Conservation (phyloP, 441 rosid genomes). For the Mallotus japonicus region DNA sequence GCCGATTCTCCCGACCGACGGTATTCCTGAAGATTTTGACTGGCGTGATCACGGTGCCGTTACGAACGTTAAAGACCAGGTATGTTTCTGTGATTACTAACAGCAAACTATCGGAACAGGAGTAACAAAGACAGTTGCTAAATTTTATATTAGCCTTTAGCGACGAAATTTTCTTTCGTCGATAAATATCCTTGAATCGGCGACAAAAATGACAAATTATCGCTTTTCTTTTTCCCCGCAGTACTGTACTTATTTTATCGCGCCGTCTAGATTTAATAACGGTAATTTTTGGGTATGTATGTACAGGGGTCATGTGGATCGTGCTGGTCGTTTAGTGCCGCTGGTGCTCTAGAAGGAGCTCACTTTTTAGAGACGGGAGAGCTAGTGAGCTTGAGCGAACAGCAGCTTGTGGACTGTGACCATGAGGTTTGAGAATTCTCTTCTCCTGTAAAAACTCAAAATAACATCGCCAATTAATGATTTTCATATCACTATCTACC, state of each 20-base stretch:
- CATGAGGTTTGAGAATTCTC: constrained; percentile 62
- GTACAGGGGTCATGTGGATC: constrained; percentile 86
- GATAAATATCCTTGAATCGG: too few species aligned
- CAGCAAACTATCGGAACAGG: too few species aligned
- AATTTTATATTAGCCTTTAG: too few species aligned
- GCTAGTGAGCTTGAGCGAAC: constrained; percentile 93
- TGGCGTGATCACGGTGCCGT: constrained; percentile 95
- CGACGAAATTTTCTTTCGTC: too few species aligned
- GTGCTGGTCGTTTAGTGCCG: constrained; percentile 93
- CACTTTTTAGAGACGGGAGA: constrained; percentile 74
- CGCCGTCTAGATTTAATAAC: neutral
- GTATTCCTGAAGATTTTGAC: constrained; percentile 71
- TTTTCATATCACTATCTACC: neutral
- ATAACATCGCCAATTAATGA: neutral
- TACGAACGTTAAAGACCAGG: constrained; percentile 77
- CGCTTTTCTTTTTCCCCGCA: too few species aligned
- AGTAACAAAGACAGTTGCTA: too few species aligned
- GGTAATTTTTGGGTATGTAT: neutral
- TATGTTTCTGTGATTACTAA: constrained; percentile 4
- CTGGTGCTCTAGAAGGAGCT: constrained; percentile 94
- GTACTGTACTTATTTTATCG: too few species aligned
- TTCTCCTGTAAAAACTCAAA: neutral
- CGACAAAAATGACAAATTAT: too few species aligned
- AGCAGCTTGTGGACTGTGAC: constrained; percentile 96
- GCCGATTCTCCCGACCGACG: constrained; percentile 73